Evolutionary conservation across 2,329 filamentous ascomycete genomes (phyloP).

Genomic region (Claviceps fusiformis): DNA sequence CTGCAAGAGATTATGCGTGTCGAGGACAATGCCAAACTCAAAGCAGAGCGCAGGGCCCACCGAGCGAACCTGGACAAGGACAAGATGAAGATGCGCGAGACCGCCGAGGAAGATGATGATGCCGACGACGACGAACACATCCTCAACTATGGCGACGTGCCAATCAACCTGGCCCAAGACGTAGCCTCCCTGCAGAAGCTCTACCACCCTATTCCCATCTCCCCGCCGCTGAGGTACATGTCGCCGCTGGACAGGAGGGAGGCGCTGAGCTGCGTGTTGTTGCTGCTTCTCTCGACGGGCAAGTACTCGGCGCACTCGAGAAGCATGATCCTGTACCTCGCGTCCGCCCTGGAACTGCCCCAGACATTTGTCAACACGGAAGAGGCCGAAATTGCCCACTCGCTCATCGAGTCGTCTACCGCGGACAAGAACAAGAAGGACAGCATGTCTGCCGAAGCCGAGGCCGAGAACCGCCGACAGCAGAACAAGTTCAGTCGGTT

Average conservation of each 20-base stretch:
- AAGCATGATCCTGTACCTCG: conserved; percentile 51
- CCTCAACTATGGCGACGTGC: conserved; percentile 26
- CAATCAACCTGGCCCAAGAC: conserved; percentile 22
- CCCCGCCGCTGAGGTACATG: conserved; percentile 37
- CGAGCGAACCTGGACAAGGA: conserved; percentile 26
- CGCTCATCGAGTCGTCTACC: conserved; percentile 53
- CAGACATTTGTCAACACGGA: conserved; percentile 49
- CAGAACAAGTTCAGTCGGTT: conserved; percentile 56
- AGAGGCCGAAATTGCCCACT: conserved; percentile 63
- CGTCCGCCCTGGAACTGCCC: conserved; percentile 52
- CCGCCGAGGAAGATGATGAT: conserved; percentile 20
- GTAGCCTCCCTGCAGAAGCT: conserved; percentile 32
- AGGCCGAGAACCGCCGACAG: conserved; percentile 59
- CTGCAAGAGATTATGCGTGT: conserved; percentile 53
- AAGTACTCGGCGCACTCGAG: conserved; percentile 65
- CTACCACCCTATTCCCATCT: conserved; percentile 38
- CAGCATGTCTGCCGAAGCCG: conserved; percentile 58
- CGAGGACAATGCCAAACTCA: conserved; percentile 32
- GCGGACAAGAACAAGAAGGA: conserved; percentile 25
- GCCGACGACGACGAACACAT: conserved; percentile 20
- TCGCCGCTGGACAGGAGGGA: conserved; percentile 45
- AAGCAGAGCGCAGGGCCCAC: conserved; percentile 32
- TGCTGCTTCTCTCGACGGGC: conserved; percentile 58
- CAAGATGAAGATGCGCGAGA: conserved; percentile 11
- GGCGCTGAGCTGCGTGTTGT: conserved; percentile 53